Conservation (phyloP, 345 rosid species). For the Angophora floribunda region DNA sequence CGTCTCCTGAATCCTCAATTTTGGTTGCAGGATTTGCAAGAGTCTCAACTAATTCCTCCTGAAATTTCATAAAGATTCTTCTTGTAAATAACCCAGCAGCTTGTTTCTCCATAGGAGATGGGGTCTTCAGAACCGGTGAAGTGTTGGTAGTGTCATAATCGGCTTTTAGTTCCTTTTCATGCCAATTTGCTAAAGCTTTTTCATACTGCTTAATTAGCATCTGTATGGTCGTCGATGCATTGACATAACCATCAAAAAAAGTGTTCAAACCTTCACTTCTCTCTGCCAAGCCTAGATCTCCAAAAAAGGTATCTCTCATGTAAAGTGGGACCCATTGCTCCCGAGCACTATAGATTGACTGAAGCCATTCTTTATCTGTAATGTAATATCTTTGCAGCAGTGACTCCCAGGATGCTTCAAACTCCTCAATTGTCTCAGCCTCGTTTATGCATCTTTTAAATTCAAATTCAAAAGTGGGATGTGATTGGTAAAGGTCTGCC, state of each 20-base stretch:
- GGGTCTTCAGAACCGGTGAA: constrained; percentile 47
- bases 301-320: constrained; percentile 52
- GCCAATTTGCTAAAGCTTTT: constrained; percentile 56
- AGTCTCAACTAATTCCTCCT: constrained; percentile 72
- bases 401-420: constrained; percentile 57
- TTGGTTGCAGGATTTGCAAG: constrained; percentile 56
- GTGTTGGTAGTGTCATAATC: constrained; percentile 56
- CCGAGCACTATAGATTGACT: constrained; percentile 45
- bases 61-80: constrained; percentile 57
- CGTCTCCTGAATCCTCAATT: constrained; percentile 45
- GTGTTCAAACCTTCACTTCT: constrained; percentile 24
- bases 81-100: constrained; percentile 60
- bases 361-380: constrained; percentile 59
- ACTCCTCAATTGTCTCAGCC: constrained; percentile 44
- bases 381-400: constrained; percentile 41
- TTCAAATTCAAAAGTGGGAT: constrained; percentile 62
- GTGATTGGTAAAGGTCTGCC: constrained; percentile 36
- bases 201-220: constrained; percentile 49
- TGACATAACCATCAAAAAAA: constrained; percentile 52
- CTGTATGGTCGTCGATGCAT: constrained; percentile 49
- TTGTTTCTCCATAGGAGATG: constrained; percentile 85
- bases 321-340: constrained; percentile 74
- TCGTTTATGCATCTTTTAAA: constrained; percentile 46
- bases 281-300: constrained; percentile 31
- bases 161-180: constrained; percentile 67